These are phyloP conservation scores for Phytophthora cajani DNA, from an alignment of 352 stramenopile species.

Conservation along the genomic window DNA sequence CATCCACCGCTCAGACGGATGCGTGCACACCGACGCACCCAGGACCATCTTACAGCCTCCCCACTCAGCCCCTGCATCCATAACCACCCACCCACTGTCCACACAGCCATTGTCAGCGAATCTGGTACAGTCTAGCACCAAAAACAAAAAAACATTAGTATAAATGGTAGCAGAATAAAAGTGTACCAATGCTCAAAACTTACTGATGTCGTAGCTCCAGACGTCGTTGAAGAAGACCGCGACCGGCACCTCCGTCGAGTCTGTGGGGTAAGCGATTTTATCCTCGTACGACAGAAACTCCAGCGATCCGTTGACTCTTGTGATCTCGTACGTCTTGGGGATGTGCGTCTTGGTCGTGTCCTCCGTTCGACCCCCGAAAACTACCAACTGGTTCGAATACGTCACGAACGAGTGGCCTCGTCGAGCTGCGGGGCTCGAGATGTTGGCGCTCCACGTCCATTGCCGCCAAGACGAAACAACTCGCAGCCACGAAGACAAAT, in stretches of 20 bases:
- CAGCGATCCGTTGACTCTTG: constrained; percentile 76
- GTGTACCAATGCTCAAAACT: constrained; percentile 6
- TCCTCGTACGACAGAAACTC: constrained; percentile 91
- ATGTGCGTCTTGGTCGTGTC: constrained; percentile 88
- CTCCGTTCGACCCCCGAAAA: constrained; percentile 94
- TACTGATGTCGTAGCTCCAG: constrained; percentile 95
- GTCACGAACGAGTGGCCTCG: constrained; percentile 90
- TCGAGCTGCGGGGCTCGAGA: constrained; percentile 69
- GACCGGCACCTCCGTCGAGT: constrained; percentile 69
- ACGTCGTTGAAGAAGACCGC: constrained; percentile 96
- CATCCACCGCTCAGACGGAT: constrained; percentile 89
- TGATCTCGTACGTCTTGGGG: constrained; percentile 93
- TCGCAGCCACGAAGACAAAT: constrained; percentile 10
- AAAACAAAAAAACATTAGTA: background rate
- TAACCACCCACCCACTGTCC: constrained; percentile 81
- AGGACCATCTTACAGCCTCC: constrained; percentile 91
- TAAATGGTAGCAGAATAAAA: constrained; percentile 5
- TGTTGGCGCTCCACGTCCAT: constrained; percentile 76
- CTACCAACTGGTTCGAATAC: constrained; percentile 80
- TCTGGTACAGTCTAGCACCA: constrained; percentile 70
- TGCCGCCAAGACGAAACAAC: constrained; percentile 68
- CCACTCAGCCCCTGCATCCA: constrained; percentile 89
- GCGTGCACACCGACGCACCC: constrained; percentile 87
- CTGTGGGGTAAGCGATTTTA: constrained; percentile 63
- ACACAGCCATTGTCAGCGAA: constrained; percentile 89